A percentile compares a stretch with the other conserved stretches of the same genome.
Evolutionary conservation across 2,329 filamentous ascomycete species (phyloP).

Genomic region (Colletotrichum truncatum): DNA sequence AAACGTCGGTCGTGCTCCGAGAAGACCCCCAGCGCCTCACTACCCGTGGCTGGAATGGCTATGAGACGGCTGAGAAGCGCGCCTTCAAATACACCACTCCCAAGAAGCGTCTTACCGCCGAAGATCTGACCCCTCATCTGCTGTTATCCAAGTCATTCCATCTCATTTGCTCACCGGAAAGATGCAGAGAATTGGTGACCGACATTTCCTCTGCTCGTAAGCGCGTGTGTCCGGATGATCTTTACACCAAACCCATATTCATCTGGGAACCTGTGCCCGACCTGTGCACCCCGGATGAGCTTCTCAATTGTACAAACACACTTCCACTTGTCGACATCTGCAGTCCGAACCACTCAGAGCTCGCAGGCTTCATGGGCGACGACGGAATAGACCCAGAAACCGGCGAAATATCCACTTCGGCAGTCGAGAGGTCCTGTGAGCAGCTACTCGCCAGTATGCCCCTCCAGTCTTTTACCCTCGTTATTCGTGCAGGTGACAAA

Average conservation of each 20-base stretch:
- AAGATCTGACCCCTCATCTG: constrained; percentile 73
- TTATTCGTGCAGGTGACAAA: constrained; percentile 76
- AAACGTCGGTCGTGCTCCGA: constrained; percentile 77
- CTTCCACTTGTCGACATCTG: constrained; percentile 70
- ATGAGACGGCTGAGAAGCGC: constrained; percentile 73
- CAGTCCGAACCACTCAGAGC: constrained; percentile 87
- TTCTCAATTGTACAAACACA: constrained; percentile 71
- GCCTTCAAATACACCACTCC: constrained; percentile 90
- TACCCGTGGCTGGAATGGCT: constrained; percentile 93
- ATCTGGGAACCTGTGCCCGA: constrained; percentile 98
- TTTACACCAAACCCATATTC: constrained; percentile 72
- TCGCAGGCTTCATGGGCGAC: constrained; percentile 84
- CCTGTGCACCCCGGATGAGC: constrained; percentile 76
- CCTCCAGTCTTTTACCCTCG: constrained; percentile 71
- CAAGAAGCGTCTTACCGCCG: constrained; percentile 81
- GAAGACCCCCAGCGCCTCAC: constrained; percentile 75
- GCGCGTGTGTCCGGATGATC: constrained; percentile 42
- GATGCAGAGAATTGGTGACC: constrained; percentile 79
- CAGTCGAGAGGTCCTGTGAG: constrained; percentile 68
- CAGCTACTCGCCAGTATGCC: constrained; percentile 72
- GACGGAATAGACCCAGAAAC: constrained; percentile 62
- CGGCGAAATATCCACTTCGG: constrained; percentile 60
- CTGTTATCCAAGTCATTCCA: constrained; percentile 83
- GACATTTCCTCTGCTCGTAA: constrained; percentile 72
- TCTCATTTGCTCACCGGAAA: constrained; percentile 81